phyloP scores from a whole-genome alignment of 352 stramenopile genomes.

The Bremia lactucae region DNA sequence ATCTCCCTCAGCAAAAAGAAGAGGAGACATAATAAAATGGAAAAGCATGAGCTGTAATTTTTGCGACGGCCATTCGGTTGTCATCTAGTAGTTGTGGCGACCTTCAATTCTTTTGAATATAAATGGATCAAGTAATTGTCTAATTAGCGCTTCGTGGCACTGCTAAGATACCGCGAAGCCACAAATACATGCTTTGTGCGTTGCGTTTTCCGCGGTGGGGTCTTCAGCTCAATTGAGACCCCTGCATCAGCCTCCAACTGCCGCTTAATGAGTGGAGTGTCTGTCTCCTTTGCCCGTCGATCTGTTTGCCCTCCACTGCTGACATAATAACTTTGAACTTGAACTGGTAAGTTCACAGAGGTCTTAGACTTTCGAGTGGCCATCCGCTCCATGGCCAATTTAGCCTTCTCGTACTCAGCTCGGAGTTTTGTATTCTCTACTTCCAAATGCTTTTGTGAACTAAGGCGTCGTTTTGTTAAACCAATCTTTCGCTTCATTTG shows the following conservation, averaged over 20 bases:
- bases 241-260: constrained; percentile 9
- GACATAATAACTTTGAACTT: constrained; percentile 3
- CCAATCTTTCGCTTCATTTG: constrained; percentile 22
- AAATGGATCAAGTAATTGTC: background rate
- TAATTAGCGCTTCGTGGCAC: background rate
- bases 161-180: constrained; percentile 33
- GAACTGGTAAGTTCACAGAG: constrained; percentile 2
- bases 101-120: constrained; percentile 7
- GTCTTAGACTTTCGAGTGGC: constrained; percentile 19
- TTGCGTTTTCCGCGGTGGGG: constrained; percentile 21
- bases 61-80: no score
- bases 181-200: constrained; percentile 35
- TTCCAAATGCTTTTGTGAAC: constrained; percentile 25
- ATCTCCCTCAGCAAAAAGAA: constrained; percentile 20
- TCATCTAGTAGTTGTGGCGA: no score
- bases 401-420: constrained; percentile 48
- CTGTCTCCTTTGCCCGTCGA: background rate
- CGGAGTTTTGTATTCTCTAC: constrained; percentile 45
- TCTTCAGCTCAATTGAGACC: constrained; percentile 3
- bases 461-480: constrained; percentile 30
- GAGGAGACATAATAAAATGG: constrained; percentile 6
- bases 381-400: constrained; percentile 60
- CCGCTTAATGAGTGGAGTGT: constrained; percentile 10
- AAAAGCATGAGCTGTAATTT: constrained; percentile 31
- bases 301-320: constrained; percentile 9